Percentiles rank a stretch among this genome's conserved stretches.
Conservation (phyloP, 1,284 basidiomycete genomes). For the Gymnopus androsaceus region DNA sequence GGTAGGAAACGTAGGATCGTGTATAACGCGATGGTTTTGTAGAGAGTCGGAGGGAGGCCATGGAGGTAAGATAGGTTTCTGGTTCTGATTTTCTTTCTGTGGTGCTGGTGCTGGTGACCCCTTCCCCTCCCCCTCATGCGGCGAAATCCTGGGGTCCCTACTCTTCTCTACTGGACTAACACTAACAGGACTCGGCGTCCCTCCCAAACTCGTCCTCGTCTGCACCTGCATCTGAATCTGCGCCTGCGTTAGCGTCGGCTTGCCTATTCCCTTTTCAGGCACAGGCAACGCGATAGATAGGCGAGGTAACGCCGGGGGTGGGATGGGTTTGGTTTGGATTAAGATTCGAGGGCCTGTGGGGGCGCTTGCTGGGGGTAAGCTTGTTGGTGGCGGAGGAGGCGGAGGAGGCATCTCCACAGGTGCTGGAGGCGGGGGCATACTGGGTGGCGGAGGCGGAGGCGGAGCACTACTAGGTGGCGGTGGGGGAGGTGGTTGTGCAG, state of each 20-base stretch:
- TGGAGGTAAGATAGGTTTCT: too few species aligned
- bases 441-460: slow-evolving; percentile 16
- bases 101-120: too few species aligned
- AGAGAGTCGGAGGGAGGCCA: too few species aligned
- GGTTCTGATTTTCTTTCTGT: neutral
- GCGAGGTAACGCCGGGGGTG: slow-evolving; percentile 9
- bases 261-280: too few species aligned
- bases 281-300: neutral
- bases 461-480: slow-evolving; percentile 13
- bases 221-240: slow-evolving; percentile 18
- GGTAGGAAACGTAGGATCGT: too few species aligned
- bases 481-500: slow-evolving; percentile 18
- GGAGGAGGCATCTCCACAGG: slow-evolving; percentile 1
- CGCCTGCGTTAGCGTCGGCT: slow-evolving; percentile 9
- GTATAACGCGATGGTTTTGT: too few species aligned
- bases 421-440: slow-evolving; percentile 5
- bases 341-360: slow-evolving; percentile 13
- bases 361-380: slow-evolving; percentile 8
- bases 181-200: too few species aligned
- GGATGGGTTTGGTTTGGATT: slow-evolving; percentile 16
- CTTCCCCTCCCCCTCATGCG: too few species aligned
- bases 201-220: too few species aligned
- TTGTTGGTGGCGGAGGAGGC: slow-evolving; percentile 12
- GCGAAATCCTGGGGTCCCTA: too few species aligned
- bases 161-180: too few species aligned